Evolutionary conservation across 2,329 filamentous ascomycete genomes (phyloP).

Genomic region (Ilyonectria destructans): DNA sequence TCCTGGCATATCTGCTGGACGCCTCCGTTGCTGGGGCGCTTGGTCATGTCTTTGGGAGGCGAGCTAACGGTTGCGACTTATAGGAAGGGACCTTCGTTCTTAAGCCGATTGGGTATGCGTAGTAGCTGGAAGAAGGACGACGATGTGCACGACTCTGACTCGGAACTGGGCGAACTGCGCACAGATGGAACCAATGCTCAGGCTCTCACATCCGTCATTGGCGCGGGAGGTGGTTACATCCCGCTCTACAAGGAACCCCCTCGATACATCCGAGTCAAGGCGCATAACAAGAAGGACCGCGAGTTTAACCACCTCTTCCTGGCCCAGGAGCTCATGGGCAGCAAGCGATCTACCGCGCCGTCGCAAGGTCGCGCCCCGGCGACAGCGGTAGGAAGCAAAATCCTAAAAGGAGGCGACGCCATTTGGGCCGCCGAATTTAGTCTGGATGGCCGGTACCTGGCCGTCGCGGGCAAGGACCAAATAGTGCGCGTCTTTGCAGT

Average conservation of each 20-base stretch:
- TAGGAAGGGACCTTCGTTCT: slow-evolving; percentile 91
- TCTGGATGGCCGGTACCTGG: slow-evolving; percentile 90
- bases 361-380: slow-evolving; percentile 51
- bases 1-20: not conserved
- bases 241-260: slow-evolving; percentile 91
- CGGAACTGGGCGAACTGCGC: slow-evolving; percentile 78
- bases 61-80: slow-evolving; percentile 28
- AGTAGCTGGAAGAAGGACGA: slow-evolving; percentile 82
- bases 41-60: not conserved
- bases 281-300: slow-evolving; percentile 84
- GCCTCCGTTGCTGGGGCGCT: not conserved
- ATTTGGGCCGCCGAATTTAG: slow-evolving; percentile 97
- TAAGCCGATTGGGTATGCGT: slow-evolving; percentile 84
- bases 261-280: slow-evolving; percentile 88
- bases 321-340: slow-evolving; percentile 88
- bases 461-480: slow-evolving; percentile 91
- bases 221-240: slow-evolving; percentile 79
- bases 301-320: slow-evolving; percentile 93
- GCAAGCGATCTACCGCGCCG: slow-evolving; percentile 57
- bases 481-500: slow-evolving; percentile 92
- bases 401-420: slow-evolving; percentile 71
- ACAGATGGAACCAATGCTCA: slow-evolving; percentile 87
- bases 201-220: slow-evolving; percentile 84
- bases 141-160: slow-evolving; percentile 74
- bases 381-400: slow-evolving; percentile 59